phyloP scores from a whole-genome alignment of 495 filamentous ascomycete species.

The Penicillium verhagenii region DNA sequence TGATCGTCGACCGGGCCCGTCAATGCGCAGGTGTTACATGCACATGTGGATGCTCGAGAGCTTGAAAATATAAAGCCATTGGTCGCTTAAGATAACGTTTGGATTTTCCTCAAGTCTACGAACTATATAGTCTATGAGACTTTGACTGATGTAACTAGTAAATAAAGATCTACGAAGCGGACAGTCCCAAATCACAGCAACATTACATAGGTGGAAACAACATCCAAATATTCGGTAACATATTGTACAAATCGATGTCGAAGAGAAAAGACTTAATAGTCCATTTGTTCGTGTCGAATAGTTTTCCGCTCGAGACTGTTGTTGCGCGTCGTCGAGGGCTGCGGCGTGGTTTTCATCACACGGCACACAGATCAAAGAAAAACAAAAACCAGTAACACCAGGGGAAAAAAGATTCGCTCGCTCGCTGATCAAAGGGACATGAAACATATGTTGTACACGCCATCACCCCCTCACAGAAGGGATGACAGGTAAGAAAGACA shows the following conservation, averaged over 20 bases:
- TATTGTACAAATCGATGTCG: not conserved
- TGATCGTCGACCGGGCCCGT: no score
- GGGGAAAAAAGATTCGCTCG: conserved; percentile 16
- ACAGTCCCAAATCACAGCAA: not conserved
- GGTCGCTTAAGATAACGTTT: no score
- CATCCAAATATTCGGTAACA: not conserved
- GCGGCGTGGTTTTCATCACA: conserved; percentile 2
- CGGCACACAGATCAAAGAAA: not conserved
- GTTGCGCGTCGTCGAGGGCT: not conserved
- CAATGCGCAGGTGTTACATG: no score
- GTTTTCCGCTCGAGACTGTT: not conserved
- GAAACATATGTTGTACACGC: conserved; percentile 11
- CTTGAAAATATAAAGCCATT: no score
- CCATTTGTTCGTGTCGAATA: not conserved
- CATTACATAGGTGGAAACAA: no score
- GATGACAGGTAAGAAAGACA: not conserved
- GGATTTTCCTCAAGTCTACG: not conserved
- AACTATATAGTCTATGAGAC: not conserved
- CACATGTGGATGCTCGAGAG: no score
- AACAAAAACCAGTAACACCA: not conserved
- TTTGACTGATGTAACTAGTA: no score
- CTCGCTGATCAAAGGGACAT: conserved; percentile 10
- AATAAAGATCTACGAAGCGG: not conserved
- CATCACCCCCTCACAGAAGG: conserved; percentile 5
- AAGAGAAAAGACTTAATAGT: not conserved